phyloP scores from a whole-genome alignment of 1,284 basidiomycete genomes.

The Trichosporon inkin region DNA sequence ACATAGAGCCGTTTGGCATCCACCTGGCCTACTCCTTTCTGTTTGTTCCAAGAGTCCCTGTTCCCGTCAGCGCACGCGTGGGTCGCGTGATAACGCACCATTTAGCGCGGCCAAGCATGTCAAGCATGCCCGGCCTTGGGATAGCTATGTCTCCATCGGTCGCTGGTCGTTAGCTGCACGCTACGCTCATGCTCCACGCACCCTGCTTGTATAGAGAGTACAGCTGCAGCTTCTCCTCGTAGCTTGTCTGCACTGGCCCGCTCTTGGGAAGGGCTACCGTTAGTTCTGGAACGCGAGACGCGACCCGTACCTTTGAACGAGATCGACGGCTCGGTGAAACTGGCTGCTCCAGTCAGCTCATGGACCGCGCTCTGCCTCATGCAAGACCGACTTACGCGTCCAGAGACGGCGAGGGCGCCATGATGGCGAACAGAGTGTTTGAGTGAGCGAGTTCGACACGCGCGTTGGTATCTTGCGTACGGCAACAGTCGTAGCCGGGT shows the following conservation, averaged over 20 bases:
- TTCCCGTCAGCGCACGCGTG: slow-evolving; percentile 18
- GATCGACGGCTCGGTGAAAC: slow-evolving; percentile 90
- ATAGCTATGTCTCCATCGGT: slow-evolving; percentile 44
- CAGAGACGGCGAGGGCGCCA: slow-evolving; percentile 20
- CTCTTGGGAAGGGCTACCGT: slow-evolving; percentile 70
- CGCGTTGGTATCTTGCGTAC: neutral
- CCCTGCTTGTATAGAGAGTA: slow-evolving; percentile 96
- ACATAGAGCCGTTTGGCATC: slow-evolving; percentile 90
- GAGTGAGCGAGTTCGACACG: neutral
- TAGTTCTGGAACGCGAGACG: neutral
- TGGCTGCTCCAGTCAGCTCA: slow-evolving; percentile 53
- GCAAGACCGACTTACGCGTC: slow-evolving; percentile 29
- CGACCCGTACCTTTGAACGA: slow-evolving; percentile 62
- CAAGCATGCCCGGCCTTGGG: slow-evolving; percentile 43
- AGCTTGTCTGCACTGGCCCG: slow-evolving; percentile 91
- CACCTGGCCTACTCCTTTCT: slow-evolving; percentile 68
- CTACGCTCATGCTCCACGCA: slow-evolving; percentile 41
- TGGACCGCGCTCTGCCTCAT: neutral
- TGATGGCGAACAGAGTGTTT: slow-evolving; percentile 10
- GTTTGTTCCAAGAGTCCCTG: slow-evolving; percentile 94
- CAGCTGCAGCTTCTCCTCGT: slow-evolving; percentile 92
- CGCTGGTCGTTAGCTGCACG: slow-evolving; percentile 23
- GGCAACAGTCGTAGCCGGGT: slow-evolving; percentile 3
- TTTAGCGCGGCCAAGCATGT: slow-evolving; percentile 90
- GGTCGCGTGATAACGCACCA: slow-evolving; percentile 58